phyloP scores from a whole-genome alignment of 108 stramenopile species.

The Cyclotella baltica region DNA sequence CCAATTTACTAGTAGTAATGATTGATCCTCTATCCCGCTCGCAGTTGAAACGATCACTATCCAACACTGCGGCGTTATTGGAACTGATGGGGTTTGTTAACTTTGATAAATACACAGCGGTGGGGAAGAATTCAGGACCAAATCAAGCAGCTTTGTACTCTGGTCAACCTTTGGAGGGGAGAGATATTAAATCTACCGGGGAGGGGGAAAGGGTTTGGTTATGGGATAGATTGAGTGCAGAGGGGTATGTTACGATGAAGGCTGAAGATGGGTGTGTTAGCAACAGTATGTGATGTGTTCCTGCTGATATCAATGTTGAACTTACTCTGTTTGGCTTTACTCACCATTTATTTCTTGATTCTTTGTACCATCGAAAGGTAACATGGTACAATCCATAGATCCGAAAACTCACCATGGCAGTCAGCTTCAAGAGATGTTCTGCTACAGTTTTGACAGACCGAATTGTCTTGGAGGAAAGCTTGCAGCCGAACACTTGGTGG shows the following conservation, averaged over 20 bases:
- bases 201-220: constrained; percentile 41
- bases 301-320: too few relatives aligned
- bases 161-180: constrained; percentile 37
- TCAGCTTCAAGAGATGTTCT: constrained; percentile 51
- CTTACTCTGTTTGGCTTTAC: not conserved
- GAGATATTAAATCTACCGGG: constrained; percentile 17
- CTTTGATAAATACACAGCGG: constrained; percentile 54
- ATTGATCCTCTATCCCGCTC: constrained; percentile 61
- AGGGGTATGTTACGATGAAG: constrained; percentile 60
- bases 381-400: constrained; percentile 62
- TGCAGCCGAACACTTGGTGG: constrained; percentile 46
- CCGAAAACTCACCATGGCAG: constrained; percentile 61
- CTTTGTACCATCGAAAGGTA: constrained; percentile 34
- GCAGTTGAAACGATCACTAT: constrained; percentile 48
- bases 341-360: not conserved
- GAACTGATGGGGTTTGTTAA: constrained; percentile 37
- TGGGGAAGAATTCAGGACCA: constrained; percentile 67
- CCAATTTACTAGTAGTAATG: constrained; percentile 55
- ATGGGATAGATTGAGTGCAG: constrained; percentile 55
- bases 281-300: not conserved
- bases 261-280: constrained; percentile 62
- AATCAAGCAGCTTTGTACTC: constrained; percentile 66
- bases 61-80: constrained; percentile 42
- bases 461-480: constrained; percentile 57
- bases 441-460: constrained; percentile 60